Base-by-base conservation (phyloP, 352 stramenopile species). In the Blastocystis hominis region DNA sequence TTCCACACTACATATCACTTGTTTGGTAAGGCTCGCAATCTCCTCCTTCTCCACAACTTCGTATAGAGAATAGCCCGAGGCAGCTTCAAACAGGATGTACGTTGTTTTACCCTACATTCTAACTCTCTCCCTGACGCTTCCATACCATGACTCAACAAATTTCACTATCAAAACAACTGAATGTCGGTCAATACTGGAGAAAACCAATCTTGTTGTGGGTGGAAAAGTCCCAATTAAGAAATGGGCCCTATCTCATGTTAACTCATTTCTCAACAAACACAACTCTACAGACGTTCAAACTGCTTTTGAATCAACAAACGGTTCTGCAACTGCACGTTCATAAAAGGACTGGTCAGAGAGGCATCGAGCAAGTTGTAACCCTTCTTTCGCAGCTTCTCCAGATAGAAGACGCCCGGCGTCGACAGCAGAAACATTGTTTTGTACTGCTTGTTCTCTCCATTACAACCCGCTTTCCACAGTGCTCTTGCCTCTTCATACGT, bases 71-170 rank as follows among this genome's bases (percentile, higher is more conserved):
- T 81, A 81, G 9, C 72, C 72, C 3, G 72, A 81, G 42, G 72
- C 72, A 63, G 72, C 54, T 59, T 81, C 72, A 81, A 81, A 81
- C 44, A 81, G 72, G 72, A 81, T 42, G 54, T 81, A 81, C 50
- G 56, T 66, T 34, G 13, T 66, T 34, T 34, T 34, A 34, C 24
- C 56, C 24, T 34, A 66, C 24, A 6, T 13, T 66, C 56, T 66
- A 66, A 66, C 24, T 66, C 24, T n/a, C 17, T 66, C 24, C 13
- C 24, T 15, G 7, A 38, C 13, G 24, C 30, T 66, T 13, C 20
- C 17, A 38, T 40, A 66, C 56, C 56, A 66, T 66, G 15, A 38
- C 24, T 53, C 13, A 75, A 17, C 6, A 36, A 75, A 47, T 34
- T 55, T 6, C 17, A 44, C 13, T 47, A 34, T 75, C 30, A 10